phyloP scores from a whole-genome alignment of 1,284 basidiomycete genomes.

The Fomes fomentarius region DNA sequence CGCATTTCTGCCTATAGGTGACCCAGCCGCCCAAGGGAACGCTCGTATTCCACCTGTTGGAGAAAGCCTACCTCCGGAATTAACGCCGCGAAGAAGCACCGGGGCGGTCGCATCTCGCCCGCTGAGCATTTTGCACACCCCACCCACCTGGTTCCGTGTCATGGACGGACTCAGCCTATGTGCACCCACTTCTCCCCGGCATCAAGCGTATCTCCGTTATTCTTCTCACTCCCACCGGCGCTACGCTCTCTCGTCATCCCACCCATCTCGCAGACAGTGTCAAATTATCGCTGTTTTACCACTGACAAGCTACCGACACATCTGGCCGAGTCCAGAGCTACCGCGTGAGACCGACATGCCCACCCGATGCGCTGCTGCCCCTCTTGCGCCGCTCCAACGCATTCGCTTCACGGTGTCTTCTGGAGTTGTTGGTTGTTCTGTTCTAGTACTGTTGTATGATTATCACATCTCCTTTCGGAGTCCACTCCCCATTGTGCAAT shows the following conservation, averaged over 20 bases:
- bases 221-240: too few relatives aligned
- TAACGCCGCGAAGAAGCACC: background rate
- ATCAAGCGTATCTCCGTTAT: background rate
- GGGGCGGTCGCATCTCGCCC: background rate
- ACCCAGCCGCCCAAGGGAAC: conserved; percentile 31
- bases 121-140: conserved; percentile 6
- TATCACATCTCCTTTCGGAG: too few relatives aligned
- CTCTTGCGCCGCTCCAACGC: too few relatives aligned
- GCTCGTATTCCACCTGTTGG: conserved; percentile 26
- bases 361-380: too few relatives aligned
- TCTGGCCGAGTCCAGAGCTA: background rate
- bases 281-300: background rate
- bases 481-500: too few relatives aligned
- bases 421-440: too few relatives aligned
- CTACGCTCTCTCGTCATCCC: background rate
- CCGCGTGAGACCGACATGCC: background rate
- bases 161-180: too few relatives aligned
- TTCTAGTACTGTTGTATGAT: too few relatives aligned
- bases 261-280: too few relatives aligned
- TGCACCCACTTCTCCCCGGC: background rate
- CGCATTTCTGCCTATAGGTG: conserved; percentile 11
- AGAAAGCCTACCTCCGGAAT: conserved; percentile 22
- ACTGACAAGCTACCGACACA: background rate
- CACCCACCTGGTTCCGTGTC: background rate
- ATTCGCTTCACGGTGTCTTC: too few relatives aligned